phyloP scores from a whole-genome alignment of 352 stramenopile genomes.

The Pythium apleroticum region DNA sequence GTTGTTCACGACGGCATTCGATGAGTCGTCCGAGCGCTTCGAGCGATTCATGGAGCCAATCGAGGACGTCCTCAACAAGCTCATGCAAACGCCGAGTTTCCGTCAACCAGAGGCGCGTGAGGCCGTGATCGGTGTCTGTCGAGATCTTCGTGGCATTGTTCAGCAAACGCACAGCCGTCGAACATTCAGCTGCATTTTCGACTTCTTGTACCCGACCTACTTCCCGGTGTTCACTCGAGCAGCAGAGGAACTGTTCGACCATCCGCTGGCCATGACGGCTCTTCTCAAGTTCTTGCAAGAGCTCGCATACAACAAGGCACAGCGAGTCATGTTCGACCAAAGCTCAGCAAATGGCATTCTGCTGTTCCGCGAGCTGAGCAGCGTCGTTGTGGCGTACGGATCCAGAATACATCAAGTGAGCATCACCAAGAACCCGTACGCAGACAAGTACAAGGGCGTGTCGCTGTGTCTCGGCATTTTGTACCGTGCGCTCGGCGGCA shows the following conservation, averaged over 20 bases:
- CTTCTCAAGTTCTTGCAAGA: slow-evolving; percentile 98
- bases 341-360: slow-evolving; percentile 98
- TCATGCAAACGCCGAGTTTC: slow-evolving; percentile 78
- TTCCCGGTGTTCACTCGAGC: slow-evolving; percentile 95
- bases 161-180: slow-evolving; percentile 95
- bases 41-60: slow-evolving; percentile 96
- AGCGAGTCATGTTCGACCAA: slow-evolving; percentile 98
- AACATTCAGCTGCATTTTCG: slow-evolving; percentile 97
- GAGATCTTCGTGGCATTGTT: slow-evolving; percentile 96
- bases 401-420: slow-evolving; percentile 81
- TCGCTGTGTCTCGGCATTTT: slow-evolving; percentile 92
- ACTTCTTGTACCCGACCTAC: slow-evolving; percentile 96
- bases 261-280: slow-evolving; percentile 94
- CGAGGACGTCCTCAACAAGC: slow-evolving; percentile 78
- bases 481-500: slow-evolving; percentile 87
- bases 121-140: slow-evolving; percentile 95
- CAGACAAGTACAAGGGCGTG: slow-evolving; percentile 98
- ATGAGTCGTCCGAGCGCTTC: slow-evolving; percentile 93
- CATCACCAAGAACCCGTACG: slow-evolving; percentile 91
- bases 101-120: slow-evolving; percentile 75
- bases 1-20: slow-evolving; percentile 94
- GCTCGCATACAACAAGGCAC: slow-evolving; percentile 93
- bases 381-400: slow-evolving; percentile 95
- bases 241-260: slow-evolving; percentile 93
- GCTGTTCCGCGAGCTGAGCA: slow-evolving; percentile 95